These are phyloP conservation scores for Nothomitra cinnamomea DNA, from an alignment of 2,329 filamentous ascomycete species.

Conservation along the genomic window DNA sequence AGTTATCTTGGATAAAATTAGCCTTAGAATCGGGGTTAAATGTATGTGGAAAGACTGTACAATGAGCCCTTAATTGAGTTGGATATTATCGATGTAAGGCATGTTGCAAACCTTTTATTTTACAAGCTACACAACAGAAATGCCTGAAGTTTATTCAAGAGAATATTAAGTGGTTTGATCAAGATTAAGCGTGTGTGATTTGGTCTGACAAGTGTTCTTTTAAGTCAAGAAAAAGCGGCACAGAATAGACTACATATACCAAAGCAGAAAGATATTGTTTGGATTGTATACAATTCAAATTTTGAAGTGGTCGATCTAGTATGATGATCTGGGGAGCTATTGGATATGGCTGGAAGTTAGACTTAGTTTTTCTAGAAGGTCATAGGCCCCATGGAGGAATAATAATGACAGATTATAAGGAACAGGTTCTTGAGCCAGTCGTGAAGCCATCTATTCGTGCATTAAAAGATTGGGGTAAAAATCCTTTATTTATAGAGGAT, in stretches of 20 bases:
- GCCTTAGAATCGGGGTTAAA: too few species aligned
- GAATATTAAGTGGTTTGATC: neutral
- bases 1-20: too few species aligned
- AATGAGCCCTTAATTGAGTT: neutral
- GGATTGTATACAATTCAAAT: neutral
- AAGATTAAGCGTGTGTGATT: neutral
- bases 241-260: neutral
- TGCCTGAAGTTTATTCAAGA: neutral
- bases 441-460: neutral
- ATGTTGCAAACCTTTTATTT: neutral
- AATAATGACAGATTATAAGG: neutral
- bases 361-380: neutral
- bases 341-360: neutral
- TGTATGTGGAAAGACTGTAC: too few species aligned
- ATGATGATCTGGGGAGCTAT: neutral
- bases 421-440: neutral
- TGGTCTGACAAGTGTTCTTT: neutral
- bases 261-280: neutral
- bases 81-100: too few species aligned
- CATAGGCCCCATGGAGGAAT: neutral
- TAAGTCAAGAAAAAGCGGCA: neutral
- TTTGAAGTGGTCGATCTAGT: neutral
- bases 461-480: too few species aligned
- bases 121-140: neutral
- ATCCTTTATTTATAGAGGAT: too few species aligned